Evolutionary conservation across 164 flowering plant genomes (phyloP), one percentile per base, ranked within the genome.

Genomic region (Tetracentron sinense): DNA sequence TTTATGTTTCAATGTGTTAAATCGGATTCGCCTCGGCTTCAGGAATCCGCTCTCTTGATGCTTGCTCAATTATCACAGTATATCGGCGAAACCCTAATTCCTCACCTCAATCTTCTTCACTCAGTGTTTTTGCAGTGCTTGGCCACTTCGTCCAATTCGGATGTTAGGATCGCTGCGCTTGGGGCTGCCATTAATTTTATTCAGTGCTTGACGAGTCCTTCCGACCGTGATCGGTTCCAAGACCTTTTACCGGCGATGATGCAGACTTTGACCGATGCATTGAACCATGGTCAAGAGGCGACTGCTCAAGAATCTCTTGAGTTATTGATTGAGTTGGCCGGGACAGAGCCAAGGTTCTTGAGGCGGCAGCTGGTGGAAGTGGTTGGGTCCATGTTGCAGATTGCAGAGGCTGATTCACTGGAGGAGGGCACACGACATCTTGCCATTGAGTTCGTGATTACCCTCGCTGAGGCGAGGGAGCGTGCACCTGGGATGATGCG

Each of bases 401-500:
- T 95, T 68, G 97, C 92, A 0, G 99, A 95, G 83, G 99, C 97
- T 0, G 90, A 88, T 31, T 71, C 80, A 3, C 63, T 95, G 49
- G 97, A 95, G 55, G 99, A 95, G 61, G 97, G 96, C 0, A 95
- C 99, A 0, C 56, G 97, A 22, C 99, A 95, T 58, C 68, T 95
- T 51, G 99, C 99, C 0, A 76, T 95, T 35, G 99, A 95, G 75
- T 95, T 95, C 47, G 96, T 95, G 42, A 87, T 95, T 42, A 95
- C 97, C 0, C 83, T 95, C 6, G 94, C 99, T 0, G 99, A 95
- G 75, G 99, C 99, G 0, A 79, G 99, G 69, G 97, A 95, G 79
- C 70, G 94, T 33, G 99, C 99, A 0, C 99, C 99, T 0, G 99
- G 99, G 33, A 95, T 95, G 99, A 92, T 95, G 96, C 72, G 99